Evolutionary conservation across 495 filamentous ascomycete species (phyloP), one percentile per base, ranked within the genome.

Genomic region (Hypoxylon crocopeplum): DNA sequence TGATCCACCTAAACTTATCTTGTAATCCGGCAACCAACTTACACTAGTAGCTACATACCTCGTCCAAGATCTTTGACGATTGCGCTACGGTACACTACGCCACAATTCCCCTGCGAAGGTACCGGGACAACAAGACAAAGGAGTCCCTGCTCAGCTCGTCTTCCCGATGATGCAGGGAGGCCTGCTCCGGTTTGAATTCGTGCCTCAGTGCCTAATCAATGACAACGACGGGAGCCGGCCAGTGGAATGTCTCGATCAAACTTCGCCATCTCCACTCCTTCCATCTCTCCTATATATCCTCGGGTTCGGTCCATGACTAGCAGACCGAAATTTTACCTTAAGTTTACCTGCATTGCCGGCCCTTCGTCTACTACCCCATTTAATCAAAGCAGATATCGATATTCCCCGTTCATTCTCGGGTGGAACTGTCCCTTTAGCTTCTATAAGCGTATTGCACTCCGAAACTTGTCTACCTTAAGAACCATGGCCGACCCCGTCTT

Each of bases 401-500:
- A 56, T 56, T 56, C 59, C 53, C 65, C 64, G 57, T 64, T 60
- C 38, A 46, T 56, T 47, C 58, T 65, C 69, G 67, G 59, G 39
- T 66, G 24, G 46, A 53, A 50, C 53, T 63, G 47, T 64, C 27
- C 67, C 59, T 52, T 57, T 36, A 64, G 21, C 61, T 56, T 17
- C 44, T 32, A 50, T 55, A 39, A 47, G 47, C 17, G 32, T 56
- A 22, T 54, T 17, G 7, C 42, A 15, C 56, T 22, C 59, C 64
- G 56, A 48, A 49, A 44, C 41, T 67, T 42, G 15, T 50, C 40
- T 48, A 62, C 66, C 57, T 71, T 78, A 78, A 79, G 70, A 75
- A 77, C 73, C 72, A 81, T 78, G 73, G 69, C 64, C 68, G 71
- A 78, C 73, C 79, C 79, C 71, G 73, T 79, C 59, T 59, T 59